phyloP scores from a whole-genome alignment of 2,329 filamentous ascomycete genomes.

The Neofusicoccum sp. region DNA sequence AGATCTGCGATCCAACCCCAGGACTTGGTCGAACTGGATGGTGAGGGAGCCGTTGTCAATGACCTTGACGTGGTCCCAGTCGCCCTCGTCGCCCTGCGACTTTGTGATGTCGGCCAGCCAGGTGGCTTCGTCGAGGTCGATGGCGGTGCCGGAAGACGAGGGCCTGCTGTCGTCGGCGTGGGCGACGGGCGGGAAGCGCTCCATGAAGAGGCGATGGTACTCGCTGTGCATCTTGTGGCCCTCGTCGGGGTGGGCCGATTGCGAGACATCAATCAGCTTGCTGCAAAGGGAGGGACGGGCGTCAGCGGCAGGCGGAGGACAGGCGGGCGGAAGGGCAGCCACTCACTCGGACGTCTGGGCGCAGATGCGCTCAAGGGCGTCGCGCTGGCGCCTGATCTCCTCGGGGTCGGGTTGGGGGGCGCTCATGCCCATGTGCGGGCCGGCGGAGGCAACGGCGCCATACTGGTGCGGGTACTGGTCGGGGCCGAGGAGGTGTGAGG shows the following conservation, averaged over 20 bases:
- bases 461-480: conserved; percentile 49
- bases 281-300: conserved; percentile 38
- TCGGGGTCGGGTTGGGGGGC: conserved; percentile 50
- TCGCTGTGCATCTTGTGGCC: conserved; percentile 40
- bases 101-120: conserved; percentile 33
- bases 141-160: conserved; percentile 19
- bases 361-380: conserved; percentile 53
- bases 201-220: conserved; percentile 46
- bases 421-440: conserved; percentile 37
- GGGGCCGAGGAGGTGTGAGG: conserved; percentile 47
- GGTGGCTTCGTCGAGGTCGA: conserved; percentile 21
- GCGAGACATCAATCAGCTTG: conserved; percentile 54
- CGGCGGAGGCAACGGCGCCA: conserved; percentile 40
- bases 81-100: conserved; percentile 30
- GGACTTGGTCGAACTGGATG: conserved; percentile 39
- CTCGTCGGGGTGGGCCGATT: conserved; percentile 43
- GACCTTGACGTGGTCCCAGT: conserved; percentile 35
- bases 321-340: neutral
- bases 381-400: conserved; percentile 51
- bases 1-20: conserved; percentile 27
- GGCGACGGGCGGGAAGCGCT: conserved; percentile 38
- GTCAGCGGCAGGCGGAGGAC: neutral
- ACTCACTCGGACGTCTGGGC: conserved; percentile 52
- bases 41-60: conserved; percentile 39
- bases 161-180: conserved; percentile 19